Evolutionary conservation across 345 rosid genomes (phyloP).

Genomic region (Camelina neglecta): DNA sequence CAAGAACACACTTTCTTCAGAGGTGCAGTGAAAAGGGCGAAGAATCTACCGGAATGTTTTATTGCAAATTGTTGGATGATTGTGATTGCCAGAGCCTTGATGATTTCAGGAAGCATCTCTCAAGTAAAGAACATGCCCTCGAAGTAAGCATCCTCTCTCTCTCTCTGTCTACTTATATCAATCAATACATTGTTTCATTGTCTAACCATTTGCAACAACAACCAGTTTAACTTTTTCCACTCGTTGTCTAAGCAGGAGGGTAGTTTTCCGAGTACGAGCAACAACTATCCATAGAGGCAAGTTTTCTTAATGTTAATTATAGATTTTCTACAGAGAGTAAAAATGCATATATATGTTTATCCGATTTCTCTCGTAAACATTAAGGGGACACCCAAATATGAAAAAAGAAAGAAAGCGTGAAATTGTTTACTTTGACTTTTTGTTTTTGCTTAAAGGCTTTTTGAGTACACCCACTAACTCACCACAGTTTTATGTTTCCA

Average conservation of each 20-base stretch:
- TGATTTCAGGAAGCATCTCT: not conserved
- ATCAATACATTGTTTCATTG: not conserved
- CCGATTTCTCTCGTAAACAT: no score
- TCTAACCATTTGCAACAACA: not conserved
- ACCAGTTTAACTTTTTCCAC: not conserved
- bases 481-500: not conserved
- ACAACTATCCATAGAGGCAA: not conserved
- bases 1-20: not conserved
- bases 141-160: not conserved
- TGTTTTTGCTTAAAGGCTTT: no score
- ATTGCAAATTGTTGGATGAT: not conserved
- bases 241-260: not conserved
- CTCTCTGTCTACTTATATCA: not conserved
- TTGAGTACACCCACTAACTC: not conserved
- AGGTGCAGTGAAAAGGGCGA: not conserved
- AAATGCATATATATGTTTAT: no score
- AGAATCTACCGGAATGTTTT: not conserved
- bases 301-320: not conserved
- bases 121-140: not conserved
- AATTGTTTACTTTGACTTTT: no score
- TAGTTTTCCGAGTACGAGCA: not conserved
- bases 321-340: not conserved
- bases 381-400: no score
- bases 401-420: no score
- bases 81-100: not conserved